A percentile compares a stretch with the other conserved stretches of the same genome.
Conservation (phyloP, 306 rosid genomes). For the Cicer arietinum region DNA sequence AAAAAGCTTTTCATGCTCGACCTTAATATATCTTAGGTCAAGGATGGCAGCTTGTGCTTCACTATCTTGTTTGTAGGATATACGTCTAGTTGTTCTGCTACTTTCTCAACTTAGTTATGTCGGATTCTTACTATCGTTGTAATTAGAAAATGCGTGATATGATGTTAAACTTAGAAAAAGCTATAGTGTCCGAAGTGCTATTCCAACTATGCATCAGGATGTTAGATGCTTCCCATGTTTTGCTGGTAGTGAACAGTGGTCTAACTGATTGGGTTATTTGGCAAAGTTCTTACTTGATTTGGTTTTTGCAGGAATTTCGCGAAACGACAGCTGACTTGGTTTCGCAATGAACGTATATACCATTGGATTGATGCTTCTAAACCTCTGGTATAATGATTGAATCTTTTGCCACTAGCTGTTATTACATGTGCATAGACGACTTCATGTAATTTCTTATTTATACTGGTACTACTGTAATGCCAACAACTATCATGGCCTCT, state of each 20-base stretch:
- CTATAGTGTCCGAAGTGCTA: not conserved
- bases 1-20: not conserved
- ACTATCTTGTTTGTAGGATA: not conserved
- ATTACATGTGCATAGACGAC: conserved; percentile 9
- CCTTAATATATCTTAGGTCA: not conserved
- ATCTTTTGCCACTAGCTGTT: conserved; percentile 23
- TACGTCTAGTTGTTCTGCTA: conserved; percentile 9
- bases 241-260: not conserved
- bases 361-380: conserved; percentile 95
- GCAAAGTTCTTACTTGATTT: conserved; percentile 28
- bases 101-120: not conserved
- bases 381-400: conserved; percentile 69
- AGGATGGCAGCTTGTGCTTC: conserved; percentile 22
- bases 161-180: conserved; percentile 18
- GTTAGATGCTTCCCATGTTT: conserved; percentile 12
- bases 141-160: conserved; percentile 9
- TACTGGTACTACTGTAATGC: conserved; percentile 2
- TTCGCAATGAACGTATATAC: conserved; percentile 82
- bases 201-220: conserved; percentile 10
- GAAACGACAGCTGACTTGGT: conserved; percentile 91
- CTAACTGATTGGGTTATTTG: conserved; percentile 21
- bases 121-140: not conserved
- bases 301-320: conserved; percentile 81
- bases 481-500: not conserved
- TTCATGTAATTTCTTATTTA: conserved; percentile 13